Base-by-base conservation (phyloP, 129 eudicot genomes). In the Apium graveolens region DNA sequence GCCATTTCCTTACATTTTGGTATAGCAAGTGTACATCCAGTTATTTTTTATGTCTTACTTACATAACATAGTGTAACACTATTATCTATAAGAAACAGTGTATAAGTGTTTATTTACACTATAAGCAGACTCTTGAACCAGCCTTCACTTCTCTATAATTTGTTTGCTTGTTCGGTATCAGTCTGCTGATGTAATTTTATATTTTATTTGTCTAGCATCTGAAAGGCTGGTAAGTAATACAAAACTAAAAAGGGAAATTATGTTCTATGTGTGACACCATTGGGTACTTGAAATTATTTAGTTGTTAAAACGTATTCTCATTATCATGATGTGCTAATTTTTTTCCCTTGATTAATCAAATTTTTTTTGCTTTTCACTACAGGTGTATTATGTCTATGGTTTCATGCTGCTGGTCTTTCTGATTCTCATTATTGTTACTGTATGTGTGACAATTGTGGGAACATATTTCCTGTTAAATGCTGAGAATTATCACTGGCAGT, bases 321-420 rank as follows among this genome's bases (percentile, higher is more conserved):
- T 63, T 20, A 4, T 65, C 21, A 65, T 65, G 16, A 65, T 65
- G 66, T 57, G 66, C 66, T 57, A 57, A 12, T 65, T 1, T 65
- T 65, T 29, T 65, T 11, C 71, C 12, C 39, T 65, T 7, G 5
- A 24, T 57, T 57, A 57, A n/a, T 0, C 32, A 9, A 2, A 24
- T 65, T 60, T 26, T 11, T 60, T n/a, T 9, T 60, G 69, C 21
- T 29, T 27, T 65, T 65, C 5, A 13, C 71, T 13, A 31, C 71
- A 65, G 71, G 71, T 65, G 71, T 65, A 65, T 65, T 65, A 65
- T 31, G 71, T 65, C 18, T 65, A 65, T 65, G 71, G 71, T 29
- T 65, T 65, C 32, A 65, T 65, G 71, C 71, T 65, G 38, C 71
- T 65, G 39, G 71, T 65, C 20, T 65, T 65, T 65, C 71, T 65